Percentiles rank a stretch among this genome's conserved stretches.
Conservation (phyloP, 2,329 filamentous ascomycete genomes). For the Sclerotinia borealis region DNA sequence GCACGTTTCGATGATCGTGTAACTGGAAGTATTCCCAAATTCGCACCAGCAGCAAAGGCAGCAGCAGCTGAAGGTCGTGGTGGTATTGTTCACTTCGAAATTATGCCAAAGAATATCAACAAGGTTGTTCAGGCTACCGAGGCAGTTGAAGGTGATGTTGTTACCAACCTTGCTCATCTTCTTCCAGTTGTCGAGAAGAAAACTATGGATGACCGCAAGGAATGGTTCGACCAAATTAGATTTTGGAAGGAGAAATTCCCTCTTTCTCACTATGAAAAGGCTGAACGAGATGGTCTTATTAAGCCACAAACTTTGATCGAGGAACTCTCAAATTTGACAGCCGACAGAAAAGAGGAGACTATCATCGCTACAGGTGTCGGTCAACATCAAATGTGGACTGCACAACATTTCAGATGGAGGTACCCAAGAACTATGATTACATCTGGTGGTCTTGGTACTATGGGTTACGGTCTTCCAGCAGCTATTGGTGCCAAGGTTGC, state of each 20-base stretch:
- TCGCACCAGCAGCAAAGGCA: slow-evolving; percentile 79
- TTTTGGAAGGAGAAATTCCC: slow-evolving; percentile 92
- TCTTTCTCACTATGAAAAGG: slow-evolving; percentile 71
- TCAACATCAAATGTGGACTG: slow-evolving; percentile 98
- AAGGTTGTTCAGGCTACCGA: slow-evolving; percentile 97
- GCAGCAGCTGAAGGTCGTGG: slow-evolving; percentile 81
- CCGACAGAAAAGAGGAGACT: slow-evolving; percentile 72
- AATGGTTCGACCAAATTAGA: slow-evolving; percentile 86
- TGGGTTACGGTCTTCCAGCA: slow-evolving; percentile 92
- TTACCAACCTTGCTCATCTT: slow-evolving; percentile 68
- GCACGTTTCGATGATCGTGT: slow-evolving; percentile 96
- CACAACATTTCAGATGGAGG: slow-evolving; percentile 94
- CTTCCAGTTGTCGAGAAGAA: slow-evolving; percentile 64
- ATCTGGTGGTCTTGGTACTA: slow-evolving; percentile 89
- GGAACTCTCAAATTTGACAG: slow-evolving; percentile 79
- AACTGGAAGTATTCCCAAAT: slow-evolving; percentile 73
- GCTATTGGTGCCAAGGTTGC: slow-evolving; percentile 94
- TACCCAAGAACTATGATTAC: slow-evolving; percentile 91
- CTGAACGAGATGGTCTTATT: slow-evolving; percentile 70
- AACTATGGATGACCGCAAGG: slow-evolving; percentile 59
- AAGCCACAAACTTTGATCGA: slow-evolving; percentile 93
- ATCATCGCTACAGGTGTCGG: slow-evolving; percentile 92
- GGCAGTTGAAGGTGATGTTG: slow-evolving; percentile 89
- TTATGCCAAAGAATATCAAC: slow-evolving; percentile 99
- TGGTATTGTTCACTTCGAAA: slow-evolving; percentile 95